A percentile compares a stretch with the other conserved stretches of the same genome.
phyloP scores from a whole-genome alignment of 2,329 filamentous ascomycete genomes.

The Alternaria longipes region DNA sequence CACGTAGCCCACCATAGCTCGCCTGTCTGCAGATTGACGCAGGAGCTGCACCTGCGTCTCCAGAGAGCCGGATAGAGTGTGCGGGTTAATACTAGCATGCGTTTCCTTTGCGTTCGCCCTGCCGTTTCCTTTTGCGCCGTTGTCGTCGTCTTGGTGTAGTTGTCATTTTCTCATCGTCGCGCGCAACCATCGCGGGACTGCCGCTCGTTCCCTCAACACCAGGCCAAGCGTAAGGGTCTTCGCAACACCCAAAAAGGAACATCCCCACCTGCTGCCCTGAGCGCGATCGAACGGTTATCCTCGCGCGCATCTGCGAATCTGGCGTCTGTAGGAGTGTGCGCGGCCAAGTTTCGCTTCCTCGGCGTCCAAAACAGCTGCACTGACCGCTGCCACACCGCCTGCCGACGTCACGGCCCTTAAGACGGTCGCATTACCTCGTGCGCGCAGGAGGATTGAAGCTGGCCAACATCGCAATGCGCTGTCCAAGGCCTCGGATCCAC shows the following conservation, averaged over 20 bases:
- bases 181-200: slow-evolving; percentile 30
- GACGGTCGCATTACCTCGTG: slow-evolving; percentile 42
- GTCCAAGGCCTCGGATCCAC: slow-evolving; percentile 42
- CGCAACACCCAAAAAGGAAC: slow-evolving; percentile 23
- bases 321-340: slow-evolving; percentile 22
- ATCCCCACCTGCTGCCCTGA: slow-evolving; percentile 15
- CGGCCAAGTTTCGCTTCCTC: slow-evolving; percentile 39
- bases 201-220: slow-evolving; percentile 36
- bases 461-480: slow-evolving; percentile 51
- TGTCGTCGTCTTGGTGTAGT: slow-evolving; percentile 16
- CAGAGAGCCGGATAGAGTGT: slow-evolving; percentile 44
- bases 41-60: slow-evolving; percentile 51
- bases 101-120: slow-evolving; percentile 39
- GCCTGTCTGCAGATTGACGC: slow-evolving; percentile 52
- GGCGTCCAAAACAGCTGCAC: slow-evolving; percentile 46
- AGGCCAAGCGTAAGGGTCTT: slow-evolving; percentile 13
- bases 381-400: slow-evolving; percentile 53
- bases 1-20: slow-evolving; percentile 49
- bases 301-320: slow-evolving; percentile 28
- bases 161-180: slow-evolving; percentile 16
- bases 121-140: slow-evolving; percentile 29
- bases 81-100: slow-evolving; percentile 47
- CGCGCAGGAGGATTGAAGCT: slow-evolving; percentile 40
- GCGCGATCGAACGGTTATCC: slow-evolving; percentile 25
- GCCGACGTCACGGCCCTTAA: slow-evolving; percentile 46